phyloP scores from a whole-genome alignment of 768 basidiomycete species.

The Kwoniella sp. region DNA sequence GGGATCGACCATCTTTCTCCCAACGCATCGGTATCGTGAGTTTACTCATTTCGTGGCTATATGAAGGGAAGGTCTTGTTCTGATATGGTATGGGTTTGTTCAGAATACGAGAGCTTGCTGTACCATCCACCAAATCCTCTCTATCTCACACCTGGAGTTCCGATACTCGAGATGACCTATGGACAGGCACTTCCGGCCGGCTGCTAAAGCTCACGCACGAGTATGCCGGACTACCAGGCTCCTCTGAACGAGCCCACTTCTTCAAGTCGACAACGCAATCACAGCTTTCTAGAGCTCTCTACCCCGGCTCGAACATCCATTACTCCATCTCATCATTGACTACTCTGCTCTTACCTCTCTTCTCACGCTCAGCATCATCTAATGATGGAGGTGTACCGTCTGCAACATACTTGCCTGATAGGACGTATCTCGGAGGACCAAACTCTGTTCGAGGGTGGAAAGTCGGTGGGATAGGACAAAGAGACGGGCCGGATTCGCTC shows the following conservation, averaged over 20 bases:
- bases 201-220: constrained; percentile 66
- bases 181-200: constrained; percentile 66
- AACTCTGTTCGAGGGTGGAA: constrained; percentile 67
- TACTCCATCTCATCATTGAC: constrained; percentile 72
- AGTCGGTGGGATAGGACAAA: constrained; percentile 50
- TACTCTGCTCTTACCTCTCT: constrained; percentile 71
- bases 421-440: constrained; percentile 92
- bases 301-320: constrained; percentile 66
- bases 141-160: constrained; percentile 73
- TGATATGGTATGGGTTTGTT: too few relatives aligned
- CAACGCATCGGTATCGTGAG: constrained; percentile 78
- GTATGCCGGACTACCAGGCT: constrained; percentile 79
- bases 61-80: too few relatives aligned
- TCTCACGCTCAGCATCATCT: constrained; percentile 53
- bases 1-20: constrained; percentile 72
- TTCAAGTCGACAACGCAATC: constrained; percentile 72
- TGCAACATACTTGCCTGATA: constrained; percentile 61
- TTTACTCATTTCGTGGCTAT: too few relatives aligned
- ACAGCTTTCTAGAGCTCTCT: constrained; percentile 65
- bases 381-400: neutral
- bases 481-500: constrained; percentile 53
- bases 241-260: constrained; percentile 63
- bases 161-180: constrained; percentile 74
- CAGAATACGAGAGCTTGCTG: constrained; percentile 83
- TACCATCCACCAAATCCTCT: constrained; percentile 77